Evolutionary conservation across 2,329 filamentous ascomycete species (phyloP).

Genomic region (Pyrenophora graminea): DNA sequence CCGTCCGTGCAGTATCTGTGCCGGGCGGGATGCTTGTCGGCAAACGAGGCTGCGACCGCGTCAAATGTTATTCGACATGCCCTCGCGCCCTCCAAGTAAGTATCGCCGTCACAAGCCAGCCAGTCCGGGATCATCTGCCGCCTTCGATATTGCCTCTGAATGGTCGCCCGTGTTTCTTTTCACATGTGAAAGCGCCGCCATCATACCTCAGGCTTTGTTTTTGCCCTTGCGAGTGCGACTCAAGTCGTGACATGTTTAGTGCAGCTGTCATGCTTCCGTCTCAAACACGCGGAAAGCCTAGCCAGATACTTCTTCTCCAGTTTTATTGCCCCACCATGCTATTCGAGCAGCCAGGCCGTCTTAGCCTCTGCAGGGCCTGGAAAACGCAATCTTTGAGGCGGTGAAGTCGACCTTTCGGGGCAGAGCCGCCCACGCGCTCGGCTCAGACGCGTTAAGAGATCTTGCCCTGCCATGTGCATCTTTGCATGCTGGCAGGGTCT

Average conservation of each 20-base stretch:
- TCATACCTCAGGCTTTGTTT: slow-evolving; percentile 22
- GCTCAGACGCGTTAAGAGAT: slow-evolving; percentile 22
- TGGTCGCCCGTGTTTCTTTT: slow-evolving; percentile 3
- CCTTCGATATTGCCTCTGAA: no score
- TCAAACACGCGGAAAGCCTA: slow-evolving; percentile 11
- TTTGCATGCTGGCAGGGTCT: slow-evolving; percentile 23
- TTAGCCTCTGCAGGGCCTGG: slow-evolving; percentile 20
- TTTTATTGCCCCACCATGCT: slow-evolving; percentile 31
- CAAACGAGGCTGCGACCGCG: slow-evolving; percentile 36
- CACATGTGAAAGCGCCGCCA: slow-evolving; percentile 38
- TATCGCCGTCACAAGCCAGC: slow-evolving; percentile 30
- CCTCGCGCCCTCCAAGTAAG: slow-evolving; percentile 16
- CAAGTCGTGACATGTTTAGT: slow-evolving; percentile 25
- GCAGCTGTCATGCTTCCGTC: slow-evolving; percentile 24
- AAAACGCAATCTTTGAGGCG: slow-evolving; percentile 29
- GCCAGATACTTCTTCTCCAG: slow-evolving; percentile 22
- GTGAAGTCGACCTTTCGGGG: slow-evolving; percentile 30
- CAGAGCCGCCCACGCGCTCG: slow-evolving; percentile 26
- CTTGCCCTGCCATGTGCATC: slow-evolving; percentile 25
- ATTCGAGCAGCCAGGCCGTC: slow-evolving; percentile 4
- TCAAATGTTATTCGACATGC: slow-evolving; percentile 23
- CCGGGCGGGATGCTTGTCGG: slow-evolving; percentile 13
- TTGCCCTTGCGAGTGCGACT: slow-evolving; percentile 11
- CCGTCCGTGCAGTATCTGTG: slow-evolving; percentile 29
- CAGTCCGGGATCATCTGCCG: slow-evolving; percentile 23